A percentile compares a stretch with the other conserved stretches of the same genome.
These are phyloP conservation scores for Lactifluus rugatus DNA, from an alignment of 768 basidiomycete genomes.

Conservation along the genomic window DNA sequence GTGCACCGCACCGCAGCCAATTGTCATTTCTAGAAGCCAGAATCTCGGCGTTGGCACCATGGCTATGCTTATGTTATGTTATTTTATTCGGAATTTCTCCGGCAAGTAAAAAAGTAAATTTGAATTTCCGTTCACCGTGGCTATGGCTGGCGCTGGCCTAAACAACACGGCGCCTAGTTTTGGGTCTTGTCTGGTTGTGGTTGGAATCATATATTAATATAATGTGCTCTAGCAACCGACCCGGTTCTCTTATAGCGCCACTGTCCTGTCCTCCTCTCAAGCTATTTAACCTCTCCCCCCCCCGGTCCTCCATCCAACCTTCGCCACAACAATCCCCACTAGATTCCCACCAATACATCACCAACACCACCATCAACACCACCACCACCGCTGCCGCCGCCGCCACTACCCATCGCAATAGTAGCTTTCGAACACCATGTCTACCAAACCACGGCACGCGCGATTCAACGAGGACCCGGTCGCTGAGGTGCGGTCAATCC, in stretches of 20 bases:
- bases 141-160: too few species aligned
- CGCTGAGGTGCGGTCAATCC: slow-evolving; percentile 6
- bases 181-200: not conserved
- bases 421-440: slow-evolving; percentile 1
- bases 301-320: not conserved
- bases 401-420: too few species aligned
- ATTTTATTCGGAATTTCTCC: not conserved
- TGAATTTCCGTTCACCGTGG: not conserved
- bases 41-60: not conserved
- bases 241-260: not conserved
- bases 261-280: not conserved
- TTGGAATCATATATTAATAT: not conserved
- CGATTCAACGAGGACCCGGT: slow-evolving; percentile 13
- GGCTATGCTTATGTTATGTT: not conserved
- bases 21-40: too few species aligned
- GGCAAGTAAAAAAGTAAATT: not conserved
- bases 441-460: not conserved
- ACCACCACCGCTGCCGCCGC: too few species aligned
- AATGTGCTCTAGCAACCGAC: not conserved
- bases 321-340: not conserved
- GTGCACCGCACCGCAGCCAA: not conserved
- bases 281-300: slow-evolving; percentile 7
- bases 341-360: not conserved
- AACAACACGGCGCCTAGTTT: not conserved
- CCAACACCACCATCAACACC: too few species aligned